These are phyloP conservation scores for Plenodomus tracheiphilus DNA, from an alignment of 2,329 filamentous ascomycete species.

Conservation along the genomic window DNA sequence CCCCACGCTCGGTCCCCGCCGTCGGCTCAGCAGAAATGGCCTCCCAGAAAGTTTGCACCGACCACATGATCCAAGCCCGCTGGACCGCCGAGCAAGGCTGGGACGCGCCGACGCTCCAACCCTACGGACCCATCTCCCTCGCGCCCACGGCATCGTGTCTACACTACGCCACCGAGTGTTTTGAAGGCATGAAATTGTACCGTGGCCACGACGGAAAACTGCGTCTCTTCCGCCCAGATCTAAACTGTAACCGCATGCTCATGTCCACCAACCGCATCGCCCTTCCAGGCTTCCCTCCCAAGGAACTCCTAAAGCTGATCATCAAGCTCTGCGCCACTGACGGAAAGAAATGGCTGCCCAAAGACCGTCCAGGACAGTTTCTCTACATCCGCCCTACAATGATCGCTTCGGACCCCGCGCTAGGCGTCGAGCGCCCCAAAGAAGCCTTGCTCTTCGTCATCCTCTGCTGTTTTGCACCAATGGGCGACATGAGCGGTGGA, in stretches of 20 bases:
- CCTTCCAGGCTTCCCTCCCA: slow-evolving; percentile 72
- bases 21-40: slow-evolving; percentile 46
- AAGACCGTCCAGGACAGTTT: slow-evolving; percentile 67
- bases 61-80: slow-evolving; percentile 81
- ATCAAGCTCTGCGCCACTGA: slow-evolving; percentile 72
- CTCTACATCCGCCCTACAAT: slow-evolving; percentile 86
- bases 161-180: slow-evolving; percentile 90
- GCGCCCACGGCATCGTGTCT: slow-evolving; percentile 80
- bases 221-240: slow-evolving; percentile 75
- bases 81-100: slow-evolving; percentile 72
- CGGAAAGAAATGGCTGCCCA: slow-evolving; percentile 77
- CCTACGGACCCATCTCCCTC: slow-evolving; percentile 76
- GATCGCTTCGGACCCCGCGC: slow-evolving; percentile 78
- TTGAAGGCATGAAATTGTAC: slow-evolving; percentile 80
- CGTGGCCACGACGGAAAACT: slow-evolving; percentile 70
- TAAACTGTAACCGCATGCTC: slow-evolving; percentile 69
- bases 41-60: slow-evolving; percentile 61
- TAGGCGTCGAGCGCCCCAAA: slow-evolving; percentile 78
- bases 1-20: slow-evolving; percentile 48
- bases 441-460: slow-evolving; percentile 91
- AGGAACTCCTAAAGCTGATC: slow-evolving; percentile 74
- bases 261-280: slow-evolving; percentile 65
- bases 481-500: slow-evolving; percentile 42
- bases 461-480: slow-evolving; percentile 52
- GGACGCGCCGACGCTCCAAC: slow-evolving; percentile 72